Evolutionary conservation across 495 filamentous ascomycete genomes (phyloP).

Genomic region (Penicillium canescens): DNA sequence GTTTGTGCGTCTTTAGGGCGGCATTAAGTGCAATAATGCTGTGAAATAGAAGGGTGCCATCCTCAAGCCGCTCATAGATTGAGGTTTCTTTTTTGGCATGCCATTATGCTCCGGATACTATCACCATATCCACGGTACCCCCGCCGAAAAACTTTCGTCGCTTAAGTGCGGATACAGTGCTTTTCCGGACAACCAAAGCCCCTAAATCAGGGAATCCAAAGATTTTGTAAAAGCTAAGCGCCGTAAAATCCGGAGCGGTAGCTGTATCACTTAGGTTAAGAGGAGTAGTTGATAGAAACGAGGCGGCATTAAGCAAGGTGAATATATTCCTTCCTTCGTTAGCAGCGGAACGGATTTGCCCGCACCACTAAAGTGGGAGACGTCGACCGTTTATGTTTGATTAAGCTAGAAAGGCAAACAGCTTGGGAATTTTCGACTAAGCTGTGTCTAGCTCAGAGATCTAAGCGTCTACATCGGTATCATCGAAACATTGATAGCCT

Average conservation of each 20-base stretch:
- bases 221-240: conserved; percentile 67
- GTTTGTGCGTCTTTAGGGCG: conserved; percentile 67
- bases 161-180: conserved; percentile 59
- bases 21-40: conserved; percentile 78
- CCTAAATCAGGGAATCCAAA: conserved; percentile 95
- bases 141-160: conserved; percentile 84
- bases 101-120: conserved; percentile 49
- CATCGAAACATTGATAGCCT: conserved; percentile 65
- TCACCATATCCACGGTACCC: conserved; percentile 85
- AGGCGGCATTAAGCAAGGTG: conserved; percentile 83
- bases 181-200: conserved; percentile 78
- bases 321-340: conserved; percentile 42
- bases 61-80: conserved; percentile 82
- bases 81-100: conserved; percentile 69
- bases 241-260: conserved; percentile 69
- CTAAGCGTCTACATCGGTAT: conserved; percentile 67
- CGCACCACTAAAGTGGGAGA: conserved; percentile 69
- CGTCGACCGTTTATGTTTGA: conserved; percentile 90
- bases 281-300: conserved; percentile 73
- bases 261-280: conserved; percentile 65
- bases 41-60: conserved; percentile 88
- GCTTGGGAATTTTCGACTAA: conserved; percentile 25
- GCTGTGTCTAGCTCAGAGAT: conserved; percentile 37
- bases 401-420: conserved; percentile 88
- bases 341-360: conserved; percentile 43